Conservation (phyloP, 2,329 filamentous ascomycete genomes). For the Fusarium palustre region DNA sequence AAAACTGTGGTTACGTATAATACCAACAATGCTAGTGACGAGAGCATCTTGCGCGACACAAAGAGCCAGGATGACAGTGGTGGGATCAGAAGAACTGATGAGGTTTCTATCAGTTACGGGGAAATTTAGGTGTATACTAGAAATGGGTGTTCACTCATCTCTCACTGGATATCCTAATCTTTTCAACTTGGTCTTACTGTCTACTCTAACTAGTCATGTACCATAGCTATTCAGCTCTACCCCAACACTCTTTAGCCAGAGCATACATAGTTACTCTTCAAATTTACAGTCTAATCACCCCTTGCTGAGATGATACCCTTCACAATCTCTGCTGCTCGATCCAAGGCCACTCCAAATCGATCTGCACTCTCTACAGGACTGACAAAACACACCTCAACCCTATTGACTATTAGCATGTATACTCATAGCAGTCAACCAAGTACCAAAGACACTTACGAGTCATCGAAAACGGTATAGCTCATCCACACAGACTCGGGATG, state of each 20-base stretch:
- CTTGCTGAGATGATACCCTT: background rate
- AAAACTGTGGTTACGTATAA: background rate
- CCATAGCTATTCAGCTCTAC: background rate
- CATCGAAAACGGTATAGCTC: slow-evolving; percentile 1
- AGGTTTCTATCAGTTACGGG: slow-evolving; percentile 22
- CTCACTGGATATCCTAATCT: no score
- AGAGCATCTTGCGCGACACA: slow-evolving; percentile 26
- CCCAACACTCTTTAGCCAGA: no score
- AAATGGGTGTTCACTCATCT: no score
- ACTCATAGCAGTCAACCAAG: accelerated
- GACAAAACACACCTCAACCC: slow-evolving; percentile 9
- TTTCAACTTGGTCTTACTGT: no score
- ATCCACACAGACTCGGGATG: slow-evolving; percentile 16
- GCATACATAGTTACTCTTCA: no score
- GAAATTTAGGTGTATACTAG: no score
- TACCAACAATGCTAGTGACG: slow-evolving; percentile 29
- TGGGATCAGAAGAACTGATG: slow-evolving; percentile 24
- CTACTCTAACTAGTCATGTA: no score
- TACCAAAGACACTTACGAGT: background rate
- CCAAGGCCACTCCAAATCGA: background rate
- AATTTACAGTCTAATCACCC: no score
- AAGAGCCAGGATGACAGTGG: slow-evolving; percentile 11
- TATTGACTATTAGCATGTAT: background rate
- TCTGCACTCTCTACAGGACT: background rate
- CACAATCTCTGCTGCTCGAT: slow-evolving; percentile 4